Conservation (phyloP, 2,329 filamentous ascomycete genomes). For the Byssothecium circinans region DNA sequence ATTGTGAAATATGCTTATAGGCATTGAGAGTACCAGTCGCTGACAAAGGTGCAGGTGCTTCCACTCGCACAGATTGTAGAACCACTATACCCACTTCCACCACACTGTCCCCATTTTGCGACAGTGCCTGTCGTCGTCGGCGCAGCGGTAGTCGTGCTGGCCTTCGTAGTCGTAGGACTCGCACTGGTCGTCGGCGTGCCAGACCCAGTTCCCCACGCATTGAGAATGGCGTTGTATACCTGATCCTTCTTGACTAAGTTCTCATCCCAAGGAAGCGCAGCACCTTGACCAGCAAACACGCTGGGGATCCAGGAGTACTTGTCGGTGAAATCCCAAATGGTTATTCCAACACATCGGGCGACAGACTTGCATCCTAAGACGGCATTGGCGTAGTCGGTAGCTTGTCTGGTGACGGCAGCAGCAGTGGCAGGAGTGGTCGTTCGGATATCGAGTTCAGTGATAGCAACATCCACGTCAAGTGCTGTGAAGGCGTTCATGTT, state of each 20-base stretch:
- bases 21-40: constrained; percentile 44
- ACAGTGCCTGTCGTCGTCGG: constrained; percentile 9
- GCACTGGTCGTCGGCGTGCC: not conserved
- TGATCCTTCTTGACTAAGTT: constrained; percentile 48
- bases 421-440: constrained; percentile 30
- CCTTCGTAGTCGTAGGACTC: not conserved
- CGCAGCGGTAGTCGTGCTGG: not conserved
- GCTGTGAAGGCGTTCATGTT: constrained; percentile 56
- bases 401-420: constrained; percentile 24
- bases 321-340: constrained; percentile 58
- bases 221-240: constrained; percentile 26
- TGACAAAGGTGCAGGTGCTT: constrained; percentile 43
- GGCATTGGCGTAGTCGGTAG: constrained; percentile 58
- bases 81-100: constrained; percentile 48
- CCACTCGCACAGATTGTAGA: constrained; percentile 45
- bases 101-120: constrained; percentile 45
- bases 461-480: constrained; percentile 60
- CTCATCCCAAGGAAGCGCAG: constrained; percentile 51
- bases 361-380: constrained; percentile 59
- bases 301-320: constrained; percentile 51
- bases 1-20: constrained; percentile 1
- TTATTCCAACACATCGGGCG: constrained; percentile 60
- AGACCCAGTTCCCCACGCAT: constrained; percentile 15
- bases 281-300: constrained; percentile 47
- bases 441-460: constrained; percentile 66